Conservation (phyloP, 768 basidiomycete genomes). For the Lepiota venenata region DNA sequence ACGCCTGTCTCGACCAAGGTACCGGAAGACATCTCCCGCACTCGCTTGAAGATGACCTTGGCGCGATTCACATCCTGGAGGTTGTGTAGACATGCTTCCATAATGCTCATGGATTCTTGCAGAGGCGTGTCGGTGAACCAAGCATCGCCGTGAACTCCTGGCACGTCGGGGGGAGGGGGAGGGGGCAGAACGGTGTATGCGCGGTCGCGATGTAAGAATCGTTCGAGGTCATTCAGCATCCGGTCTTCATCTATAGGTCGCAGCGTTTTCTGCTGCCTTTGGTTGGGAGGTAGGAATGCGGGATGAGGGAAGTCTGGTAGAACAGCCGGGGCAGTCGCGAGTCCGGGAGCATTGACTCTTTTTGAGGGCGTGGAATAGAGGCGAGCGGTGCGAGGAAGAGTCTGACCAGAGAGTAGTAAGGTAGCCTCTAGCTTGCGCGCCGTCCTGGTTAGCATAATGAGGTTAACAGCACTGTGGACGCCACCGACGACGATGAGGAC, state of each 20-base stretch:
- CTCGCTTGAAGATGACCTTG: conserved; percentile 61
- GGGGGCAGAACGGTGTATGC: conserved; percentile 63
- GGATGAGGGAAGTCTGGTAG: conserved; percentile 31
- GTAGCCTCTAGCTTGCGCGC: conserved; percentile 37
- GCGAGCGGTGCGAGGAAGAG: conserved; percentile 66
- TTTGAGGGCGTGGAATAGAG: conserved; percentile 68
- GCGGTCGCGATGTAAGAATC: conserved; percentile 38
- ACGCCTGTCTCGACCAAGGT: conserved; percentile 39
- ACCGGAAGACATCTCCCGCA: conserved; percentile 38
- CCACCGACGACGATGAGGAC: background rate
- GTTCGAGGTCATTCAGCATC: conserved; percentile 35
- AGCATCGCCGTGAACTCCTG: conserved; percentile 27
- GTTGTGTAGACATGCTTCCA: conserved; percentile 80
- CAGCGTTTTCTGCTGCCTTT: background rate
- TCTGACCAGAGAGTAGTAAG: conserved; percentile 61
- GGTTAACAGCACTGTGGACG: background rate
- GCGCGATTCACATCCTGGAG: conserved; percentile 77
- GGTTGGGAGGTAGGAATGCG: conserved; percentile 14
- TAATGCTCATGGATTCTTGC: conserved; percentile 70
- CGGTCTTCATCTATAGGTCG: conserved; percentile 6
- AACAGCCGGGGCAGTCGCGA: conserved; percentile 39
- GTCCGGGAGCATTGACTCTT: conserved; percentile 49
- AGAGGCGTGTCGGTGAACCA: conserved; percentile 65
- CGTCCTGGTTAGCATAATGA: conserved; percentile 37
- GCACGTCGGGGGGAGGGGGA: conserved; percentile 52